Percentiles rank a stretch among this genome's conserved stretches.
Evolutionary conservation across 805 yeast species (phyloP).

Genomic region (Ogataea corticis): DNA sequence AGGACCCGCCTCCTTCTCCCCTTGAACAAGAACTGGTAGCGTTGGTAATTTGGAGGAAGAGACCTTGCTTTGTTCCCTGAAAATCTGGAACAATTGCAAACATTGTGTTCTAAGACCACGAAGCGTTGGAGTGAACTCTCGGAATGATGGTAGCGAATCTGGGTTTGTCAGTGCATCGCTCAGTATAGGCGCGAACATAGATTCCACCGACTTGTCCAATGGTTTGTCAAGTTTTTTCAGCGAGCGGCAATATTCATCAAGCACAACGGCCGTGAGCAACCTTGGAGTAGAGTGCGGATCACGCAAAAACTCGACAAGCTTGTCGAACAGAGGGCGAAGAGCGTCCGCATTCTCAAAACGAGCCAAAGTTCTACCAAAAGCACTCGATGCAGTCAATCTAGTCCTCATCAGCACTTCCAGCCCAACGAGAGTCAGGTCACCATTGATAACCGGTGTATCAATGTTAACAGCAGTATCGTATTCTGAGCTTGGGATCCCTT

Average conservation of each 20-base stretch:
- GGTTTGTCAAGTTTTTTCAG: constrained; percentile 24
- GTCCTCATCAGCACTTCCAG: constrained; percentile 71
- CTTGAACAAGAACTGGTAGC: constrained; percentile 87
- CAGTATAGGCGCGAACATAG: constrained; percentile 24
- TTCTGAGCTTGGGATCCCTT: constrained; percentile 52
- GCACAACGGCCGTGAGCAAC: constrained; percentile 62
- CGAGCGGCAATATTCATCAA: constrained; percentile 63
- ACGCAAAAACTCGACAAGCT: constrained; percentile 43
- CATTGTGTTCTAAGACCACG: constrained; percentile 87
- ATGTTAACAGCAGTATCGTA: constrained; percentile 71
- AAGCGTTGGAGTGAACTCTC: constrained; percentile 85
- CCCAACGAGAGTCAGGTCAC: constrained; percentile 88
- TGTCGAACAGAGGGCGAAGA: constrained; percentile 39
- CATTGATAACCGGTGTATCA: constrained; percentile 88
- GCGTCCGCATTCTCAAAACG: constrained; percentile 41
- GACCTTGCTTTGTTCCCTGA: constrained; percentile 74
- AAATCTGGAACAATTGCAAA: constrained; percentile 74
- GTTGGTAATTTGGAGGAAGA: constrained; percentile 73
- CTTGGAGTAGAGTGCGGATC: constrained; percentile 82
- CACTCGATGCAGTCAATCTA: constrained; percentile 71
- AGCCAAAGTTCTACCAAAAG: constrained; percentile 68
- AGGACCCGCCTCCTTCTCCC: constrained; percentile 92
- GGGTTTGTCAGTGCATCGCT: constrained; percentile 43
- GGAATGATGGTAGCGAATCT: constrained; percentile 53
- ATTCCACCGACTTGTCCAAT: constrained; percentile 8